Evolutionary conservation across 768 basidiomycete species (phyloP), one percentile per base, ranked within the genome.

Genomic region (Pisolithus orientalis): DNA sequence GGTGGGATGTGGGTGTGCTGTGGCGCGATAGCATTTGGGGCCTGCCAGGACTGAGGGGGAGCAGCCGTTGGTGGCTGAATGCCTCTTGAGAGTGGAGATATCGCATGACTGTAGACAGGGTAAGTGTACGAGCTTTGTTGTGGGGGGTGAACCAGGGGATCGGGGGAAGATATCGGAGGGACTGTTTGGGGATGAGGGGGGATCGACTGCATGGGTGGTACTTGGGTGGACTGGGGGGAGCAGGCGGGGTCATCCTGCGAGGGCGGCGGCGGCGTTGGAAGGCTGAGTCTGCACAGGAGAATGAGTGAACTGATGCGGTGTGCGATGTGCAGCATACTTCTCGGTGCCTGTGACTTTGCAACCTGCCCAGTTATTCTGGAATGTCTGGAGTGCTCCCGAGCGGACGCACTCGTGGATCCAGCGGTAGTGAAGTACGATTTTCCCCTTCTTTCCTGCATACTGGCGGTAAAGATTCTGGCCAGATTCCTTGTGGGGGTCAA

Each of bases 391-490:
- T 43, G 78, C 75, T 47, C 80, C 78, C 6, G 76, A 70, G 59
- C 83, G 80, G 59, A 93, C 74, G 59, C 90, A 93, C 62, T 89
- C 85, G 46, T 79, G 77, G 21, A 90, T 77, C 90, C 90, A 93
- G 44, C 79, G 78, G 5, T 80, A 76, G 59, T 81, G 76, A 6
- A 93, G 79, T 2, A 93, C 80, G 43, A 90, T 72, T 65, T 91
- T 91, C 39, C 80, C 82, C 68, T 88, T 90, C 69, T 90, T 91
- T 43, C 79, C 78, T 1, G 78, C 79, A 65, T 89, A 91, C 61
- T 90, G 87, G 42, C 87, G 80, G 67, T 80, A 90, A 3, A 93
- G 66, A 60, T 83, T 90, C 64, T 91, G 89, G 3, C 90, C 90
- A 6, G 87, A 87, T 48, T 80, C 75, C 59, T 84, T 87, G 58